Base-by-base conservation (phyloP, 495 filamentous ascomycete genomes). In the Baudoinia panamericana region DNA sequence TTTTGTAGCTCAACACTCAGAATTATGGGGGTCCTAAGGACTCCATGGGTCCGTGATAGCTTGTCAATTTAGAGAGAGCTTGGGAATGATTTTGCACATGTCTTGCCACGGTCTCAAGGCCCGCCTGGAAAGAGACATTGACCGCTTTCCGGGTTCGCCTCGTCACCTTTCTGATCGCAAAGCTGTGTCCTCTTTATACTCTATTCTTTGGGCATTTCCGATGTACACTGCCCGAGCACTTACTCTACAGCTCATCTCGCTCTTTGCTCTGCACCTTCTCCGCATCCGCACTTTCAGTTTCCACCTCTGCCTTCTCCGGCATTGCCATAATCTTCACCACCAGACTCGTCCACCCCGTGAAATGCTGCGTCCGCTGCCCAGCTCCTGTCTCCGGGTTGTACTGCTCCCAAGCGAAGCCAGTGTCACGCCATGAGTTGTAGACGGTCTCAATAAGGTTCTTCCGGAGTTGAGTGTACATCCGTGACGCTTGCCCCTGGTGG, bases 401-500 rank as follows among this genome's bases (percentile, higher is more conserved):
- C 62, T 97, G 90, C 58, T 97, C 90, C 92, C 92, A 97, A 8
- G 92, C 90, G 60, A 95, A 97, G 13, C 88, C 86, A 0, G 90
- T 97, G 46, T 80, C 70, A 56, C 77, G 68, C 90, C 90, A 97
- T 54, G 76, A 72, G 26, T 74, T 65, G 66, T 80, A 95, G 36
- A 97, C 82, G 20, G 85, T 95, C 32, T 85, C 71, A 23, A 96
- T 84, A 28, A 97, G 62, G 53, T 93, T 95, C 52, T 70, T 71
- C 25, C 90, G 75, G 20, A 97, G 71, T 1, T 71, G 60, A 18
- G 66, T 73, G 60, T 94, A 96, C 39, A 93, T 69, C 26, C 72
- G 67, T n/a, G 63, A 63, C 11, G 88, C 84, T 31, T 73, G 73
- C 12, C 65, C 57, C 51, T 76, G 71, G 55, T 93, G 71, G 11